A percentile compares a stretch with the other conserved stretches of the same genome.
These are phyloP conservation scores for Aquilaria sinensis DNA, from an alignment of 345 rosid species.

Conservation along the genomic window DNA sequence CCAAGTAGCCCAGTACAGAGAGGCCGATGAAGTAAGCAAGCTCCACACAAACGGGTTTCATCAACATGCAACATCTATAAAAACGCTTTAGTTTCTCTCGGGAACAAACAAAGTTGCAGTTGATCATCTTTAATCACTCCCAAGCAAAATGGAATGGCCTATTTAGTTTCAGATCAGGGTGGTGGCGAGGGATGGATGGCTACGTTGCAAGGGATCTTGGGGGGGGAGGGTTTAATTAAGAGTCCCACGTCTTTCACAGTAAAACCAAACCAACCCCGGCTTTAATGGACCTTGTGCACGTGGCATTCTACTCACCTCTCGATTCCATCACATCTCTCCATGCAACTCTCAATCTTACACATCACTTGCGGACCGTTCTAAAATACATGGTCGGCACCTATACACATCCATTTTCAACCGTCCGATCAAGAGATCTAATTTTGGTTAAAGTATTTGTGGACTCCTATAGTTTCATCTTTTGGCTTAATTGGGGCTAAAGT, in stretches of 20 bases:
- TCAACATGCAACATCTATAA: background rate
- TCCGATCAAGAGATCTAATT: too few relatives aligned
- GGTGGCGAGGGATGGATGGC: too few relatives aligned
- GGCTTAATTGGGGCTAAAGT: too few relatives aligned
- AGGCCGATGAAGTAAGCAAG: conserved; percentile 30
- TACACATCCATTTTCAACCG: too few relatives aligned
- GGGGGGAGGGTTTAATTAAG: background rate
- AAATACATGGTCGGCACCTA: too few relatives aligned
- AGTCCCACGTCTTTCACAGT: background rate
- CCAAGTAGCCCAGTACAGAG: conserved; percentile 32
- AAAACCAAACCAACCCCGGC: background rate
- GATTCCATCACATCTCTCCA: too few relatives aligned
- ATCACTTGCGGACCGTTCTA: too few relatives aligned
- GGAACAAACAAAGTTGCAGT: background rate
- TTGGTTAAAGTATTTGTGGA: too few relatives aligned
- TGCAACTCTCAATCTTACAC: too few relatives aligned
- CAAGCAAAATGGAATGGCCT: background rate
- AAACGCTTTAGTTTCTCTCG: conserved; percentile 3
- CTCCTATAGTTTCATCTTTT: too few relatives aligned
- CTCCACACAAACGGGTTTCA: conserved; percentile 28
- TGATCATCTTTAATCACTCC: background rate
- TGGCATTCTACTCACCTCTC: background rate
- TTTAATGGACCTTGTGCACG: background rate
- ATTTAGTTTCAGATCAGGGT: too few relatives aligned
- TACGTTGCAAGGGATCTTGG: too few relatives aligned